Base-by-base conservation (phyloP, 805 yeast genomes). In the Lipomyces mesembrius region DNA sequence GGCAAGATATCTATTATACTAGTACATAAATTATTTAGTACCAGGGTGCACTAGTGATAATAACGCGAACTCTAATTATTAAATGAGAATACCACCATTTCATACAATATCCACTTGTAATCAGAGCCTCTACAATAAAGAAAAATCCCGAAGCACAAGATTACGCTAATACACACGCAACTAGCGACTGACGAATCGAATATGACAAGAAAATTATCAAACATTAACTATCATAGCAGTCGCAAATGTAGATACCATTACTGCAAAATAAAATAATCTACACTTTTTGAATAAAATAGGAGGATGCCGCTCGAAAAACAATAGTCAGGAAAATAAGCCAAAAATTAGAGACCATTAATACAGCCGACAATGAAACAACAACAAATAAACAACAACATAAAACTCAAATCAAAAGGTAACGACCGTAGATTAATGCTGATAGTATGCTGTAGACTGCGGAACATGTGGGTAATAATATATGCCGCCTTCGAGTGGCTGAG, bases 381-480 rank as follows among this genome's bases (percentile, higher is more conserved):
- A 37, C 43, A 9, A 12, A 37, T 37, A 43, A 43, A n/a, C 49
- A 43, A 43, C 5, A 43, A 9, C 1, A 17, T 43, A 11, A 43
- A 43, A 43, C 11, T 43, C 49, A n/a, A 17, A 43, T 43, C 22
- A 17, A 43, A 17, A 1, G 49, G 25, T 43, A 43, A 43, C n/a
- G 49, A 43, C 49, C 20, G 49, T 43, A 11, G 22, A 43, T 52
- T 29, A 52, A 52, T 25, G 34, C 32, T 34, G 46, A 29, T 51
- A 46, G 25, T 51, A 59, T 27, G 32, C 25, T 22, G 62, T 34
- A 9, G 57, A 25, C 34, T 51, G 62, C 8, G 59, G 43, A 14
- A 46, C 52, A 17, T 53, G 54, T 3, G 60, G 61, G 27, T 56
- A 61, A 39, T 61, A 61, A 29, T 61, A 61, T 37, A 61, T 27